Evolutionary conservation across 768 basidiomycete genomes (phyloP).

Genomic region (Galerina marginata): DNA sequence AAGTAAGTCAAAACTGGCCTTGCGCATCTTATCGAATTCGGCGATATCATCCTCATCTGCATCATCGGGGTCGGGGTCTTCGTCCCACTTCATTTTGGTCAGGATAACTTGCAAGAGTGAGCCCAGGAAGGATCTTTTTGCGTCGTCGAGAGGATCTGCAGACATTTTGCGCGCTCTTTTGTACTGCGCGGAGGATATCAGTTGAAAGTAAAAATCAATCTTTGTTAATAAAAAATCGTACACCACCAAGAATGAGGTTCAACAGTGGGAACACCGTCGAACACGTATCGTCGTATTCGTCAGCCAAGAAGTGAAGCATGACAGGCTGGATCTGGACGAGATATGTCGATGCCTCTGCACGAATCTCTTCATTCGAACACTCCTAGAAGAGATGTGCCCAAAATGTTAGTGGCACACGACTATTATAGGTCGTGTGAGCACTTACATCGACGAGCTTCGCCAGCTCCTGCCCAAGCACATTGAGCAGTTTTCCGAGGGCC

Average conservation of each 20-base stretch:
- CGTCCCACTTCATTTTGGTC: conserved; percentile 91
- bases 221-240: conserved; percentile 43
- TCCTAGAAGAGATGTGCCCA: conserved; percentile 49
- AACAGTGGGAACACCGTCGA: conserved; percentile 85
- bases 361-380: conserved; percentile 59
- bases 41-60: conserved; percentile 87
- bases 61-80: conserved; percentile 77
- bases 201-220: not conserved
- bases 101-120: conserved; percentile 81
- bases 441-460: conserved; percentile 83
- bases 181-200: conserved; percentile 55
- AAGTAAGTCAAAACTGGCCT: conserved; percentile 47
- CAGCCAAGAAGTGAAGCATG: conserved; percentile 87
- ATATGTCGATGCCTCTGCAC: conserved; percentile 66
- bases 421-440: conserved; percentile 29
- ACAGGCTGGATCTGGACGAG: conserved; percentile 77
- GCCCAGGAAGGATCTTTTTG: conserved; percentile 76
- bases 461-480: conserved; percentile 81
- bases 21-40: conserved; percentile 85
- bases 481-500: conserved; percentile 83
- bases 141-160: conserved; percentile 63
- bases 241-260: conserved; percentile 72
- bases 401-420: conserved; percentile 11
- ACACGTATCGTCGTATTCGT: conserved; percentile 89
- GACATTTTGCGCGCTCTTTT: conserved; percentile 74